phyloP scores from a whole-genome alignment of 1,284 basidiomycete genomes.

The Ustilago tritici region DNA sequence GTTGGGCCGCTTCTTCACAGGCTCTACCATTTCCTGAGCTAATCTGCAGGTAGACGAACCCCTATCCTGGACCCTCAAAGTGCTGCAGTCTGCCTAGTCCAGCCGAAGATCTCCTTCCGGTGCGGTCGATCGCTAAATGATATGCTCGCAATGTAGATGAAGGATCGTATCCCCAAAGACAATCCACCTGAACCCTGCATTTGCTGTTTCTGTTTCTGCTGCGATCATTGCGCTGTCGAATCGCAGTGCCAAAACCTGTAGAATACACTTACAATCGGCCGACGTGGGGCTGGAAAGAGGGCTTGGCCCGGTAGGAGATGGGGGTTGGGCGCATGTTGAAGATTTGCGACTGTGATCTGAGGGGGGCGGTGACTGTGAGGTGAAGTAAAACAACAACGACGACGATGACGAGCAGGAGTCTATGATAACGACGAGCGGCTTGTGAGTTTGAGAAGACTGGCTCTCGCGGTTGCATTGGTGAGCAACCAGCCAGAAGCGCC shows the following conservation, averaged over 20 bases:
- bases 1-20: background rate
- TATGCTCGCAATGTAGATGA: too few species aligned
- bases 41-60: background rate
- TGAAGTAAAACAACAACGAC: constrained; percentile 8
- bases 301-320: constrained; percentile 47
- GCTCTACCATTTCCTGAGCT: background rate
- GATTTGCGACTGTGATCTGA: background rate
- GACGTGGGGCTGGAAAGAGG: constrained; percentile 63
- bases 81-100: too few species aligned
- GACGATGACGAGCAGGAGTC: constrained; percentile 7
- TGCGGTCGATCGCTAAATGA: too few species aligned
- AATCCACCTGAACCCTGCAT: too few species aligned
- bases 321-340: constrained; percentile 46
- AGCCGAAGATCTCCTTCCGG: too few species aligned
- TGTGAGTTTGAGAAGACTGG: constrained; percentile 16
- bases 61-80: background rate
- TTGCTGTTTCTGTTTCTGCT: background rate
- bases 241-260: background rate
- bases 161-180: too few species aligned
- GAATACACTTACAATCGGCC: constrained; percentile 56
- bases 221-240: background rate
- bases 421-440: constrained; percentile 1
- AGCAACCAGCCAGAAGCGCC: constrained; percentile 12
- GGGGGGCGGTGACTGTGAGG: background rate
- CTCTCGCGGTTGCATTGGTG: background rate